Percentiles rank a stretch among this genome's conserved stretches.
Conservation (phyloP, 1,284 basidiomycete genomes). For the Apiotrichum sp. region DNA sequence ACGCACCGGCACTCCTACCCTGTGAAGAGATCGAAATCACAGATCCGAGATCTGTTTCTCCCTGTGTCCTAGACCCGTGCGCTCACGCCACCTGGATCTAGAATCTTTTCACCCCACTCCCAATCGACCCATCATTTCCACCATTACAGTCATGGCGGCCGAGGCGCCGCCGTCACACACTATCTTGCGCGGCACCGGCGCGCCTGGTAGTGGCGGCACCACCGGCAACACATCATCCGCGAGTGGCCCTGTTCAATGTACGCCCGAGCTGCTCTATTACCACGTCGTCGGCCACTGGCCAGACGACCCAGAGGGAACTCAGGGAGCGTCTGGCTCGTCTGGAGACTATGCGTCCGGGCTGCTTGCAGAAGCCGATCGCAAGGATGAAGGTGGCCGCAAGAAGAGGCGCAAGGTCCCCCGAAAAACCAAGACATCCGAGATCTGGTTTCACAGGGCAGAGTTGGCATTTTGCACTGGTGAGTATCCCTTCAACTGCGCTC, state of each 20-base stretch:
- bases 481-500: not conserved
- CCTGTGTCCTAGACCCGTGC: not conserved
- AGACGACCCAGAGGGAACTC: slow-evolving; percentile 5
- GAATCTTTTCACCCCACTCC: not conserved
- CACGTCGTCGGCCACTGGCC: slow-evolving; percentile 16
- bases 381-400: slow-evolving; percentile 11
- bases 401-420: slow-evolving; percentile 19
- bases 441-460: slow-evolving; percentile 19
- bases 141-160: slow-evolving; percentile 1
- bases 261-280: slow-evolving; percentile 14
- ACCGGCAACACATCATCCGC: not conserved
- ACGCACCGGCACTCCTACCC: too few species aligned
- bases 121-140: not conserved
- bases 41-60: too few species aligned
- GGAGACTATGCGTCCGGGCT: not conserved
- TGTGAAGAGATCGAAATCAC: too few species aligned
- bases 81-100: not conserved
- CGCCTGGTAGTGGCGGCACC: not conserved
- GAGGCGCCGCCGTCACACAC: not conserved
- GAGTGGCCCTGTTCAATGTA: not conserved
- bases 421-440: slow-evolving; percentile 17
- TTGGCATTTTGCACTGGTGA: slow-evolving; percentile 22
- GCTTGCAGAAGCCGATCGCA: not conserved
- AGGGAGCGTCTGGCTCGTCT: not conserved
- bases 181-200: not conserved